A percentile compares a stretch with the other conserved stretches of the same genome.
Evolutionary conservation across 2,329 filamentous ascomycete genomes (phyloP).

Genomic region (Phoma sp.): DNA sequence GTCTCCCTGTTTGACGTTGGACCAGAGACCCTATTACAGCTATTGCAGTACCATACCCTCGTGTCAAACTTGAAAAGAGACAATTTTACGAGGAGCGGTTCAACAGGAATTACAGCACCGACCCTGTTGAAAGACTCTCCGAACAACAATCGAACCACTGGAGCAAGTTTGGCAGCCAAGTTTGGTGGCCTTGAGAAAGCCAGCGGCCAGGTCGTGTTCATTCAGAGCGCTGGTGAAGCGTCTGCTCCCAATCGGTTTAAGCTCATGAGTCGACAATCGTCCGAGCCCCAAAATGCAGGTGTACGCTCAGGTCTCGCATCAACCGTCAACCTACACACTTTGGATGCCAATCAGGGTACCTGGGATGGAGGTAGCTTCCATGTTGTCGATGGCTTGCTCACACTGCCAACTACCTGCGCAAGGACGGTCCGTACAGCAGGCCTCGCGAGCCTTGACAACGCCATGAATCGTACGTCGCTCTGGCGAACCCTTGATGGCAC

Average conservation of each 20-base stretch:
- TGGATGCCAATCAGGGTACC: constrained; percentile 16
- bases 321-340: constrained; percentile 20
- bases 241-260: constrained; percentile 17
- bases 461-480: constrained; percentile 23
- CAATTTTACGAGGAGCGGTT: constrained; percentile 19
- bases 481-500: constrained; percentile 26
- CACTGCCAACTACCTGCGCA: constrained; percentile 22
- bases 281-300: neutral
- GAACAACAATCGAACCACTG: constrained; percentile 28
- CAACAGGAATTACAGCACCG: constrained; percentile 20
- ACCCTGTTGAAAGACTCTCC: constrained; percentile 21
- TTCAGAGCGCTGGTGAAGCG: constrained; percentile 13
- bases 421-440: constrained; percentile 24
- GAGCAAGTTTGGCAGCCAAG: constrained; percentile 19
- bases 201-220: constrained; percentile 33
- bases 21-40: constrained; percentile 13
- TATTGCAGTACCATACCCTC: constrained; percentile 32
- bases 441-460: constrained; percentile 24
- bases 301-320: constrained; percentile 28
- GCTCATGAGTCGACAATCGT: constrained; percentile 18
- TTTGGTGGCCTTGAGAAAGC: constrained; percentile 23
- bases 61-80: constrained; percentile 20
- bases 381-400: constrained; percentile 28
- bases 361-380: constrained; percentile 34
- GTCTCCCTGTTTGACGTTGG: constrained; percentile 19